Evolutionary conservation across 2,329 filamentous ascomycete genomes (phyloP), one percentile per base, ranked within the genome.

Genomic region (Clathrospora elynae): DNA sequence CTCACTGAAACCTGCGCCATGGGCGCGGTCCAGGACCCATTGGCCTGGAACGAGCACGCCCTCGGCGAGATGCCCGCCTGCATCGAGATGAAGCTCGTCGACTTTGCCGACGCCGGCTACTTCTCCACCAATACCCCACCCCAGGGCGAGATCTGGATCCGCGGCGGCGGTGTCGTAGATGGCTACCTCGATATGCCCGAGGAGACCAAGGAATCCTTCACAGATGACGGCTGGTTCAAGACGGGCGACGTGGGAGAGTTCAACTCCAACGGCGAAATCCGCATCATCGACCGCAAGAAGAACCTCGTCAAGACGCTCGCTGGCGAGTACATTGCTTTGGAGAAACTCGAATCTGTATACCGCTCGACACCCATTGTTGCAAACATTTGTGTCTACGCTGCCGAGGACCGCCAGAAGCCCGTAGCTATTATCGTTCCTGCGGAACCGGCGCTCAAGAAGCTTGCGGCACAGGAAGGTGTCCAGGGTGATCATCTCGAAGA

Each of bases 201-300:
- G 59, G 91, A 96, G 75, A 96, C 90, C 24, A 71, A 75, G 62
- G 86, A 87, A 66, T 79, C 87, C 4, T 80, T 92, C 52, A 90
- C 88, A 1, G 71, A 83, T 3, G 93, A 96, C 61, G 90, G 90
- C 35, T 97, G 93, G 93, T 97, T 97, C 81, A 92, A 87, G 80
- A 95, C 90, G 11, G 92, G 92, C 49, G 92, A 97, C 64, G 93
- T 97, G 68, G 92, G 92, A 61, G 88, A 96, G 68, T 93, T 92
- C 62, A 85, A 92, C 70, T 67, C 75, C 30, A 79, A 86, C 49
- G 92, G 92, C 29, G 88, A 95, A 68, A 73, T 97, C 55, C 82
- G 79, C 59, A 86, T 97, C 68, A 91, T 97, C 65, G 92, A 97
- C 71, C 89, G 92, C 59, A 91, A 96, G 83, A 97, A 97, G 85